Evolutionary conservation across 352 stramenopile genomes (phyloP).

Genomic region (Phytophthora sansomeana): DNA sequence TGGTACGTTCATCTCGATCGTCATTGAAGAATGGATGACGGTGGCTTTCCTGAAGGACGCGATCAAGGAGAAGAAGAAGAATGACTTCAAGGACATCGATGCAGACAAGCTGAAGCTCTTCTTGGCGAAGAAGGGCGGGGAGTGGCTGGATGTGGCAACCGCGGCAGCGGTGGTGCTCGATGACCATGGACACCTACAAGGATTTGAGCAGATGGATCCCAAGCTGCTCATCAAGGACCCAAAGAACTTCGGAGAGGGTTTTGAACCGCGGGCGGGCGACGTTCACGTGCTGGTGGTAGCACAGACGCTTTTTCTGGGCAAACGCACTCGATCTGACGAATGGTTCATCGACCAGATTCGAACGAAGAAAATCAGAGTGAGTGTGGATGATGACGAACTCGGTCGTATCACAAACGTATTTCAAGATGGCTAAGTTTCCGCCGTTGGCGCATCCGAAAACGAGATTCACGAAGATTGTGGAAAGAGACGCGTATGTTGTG

Average conservation of each 20-base stretch:
- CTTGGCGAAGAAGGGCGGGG: background rate
- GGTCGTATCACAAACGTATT: conserved; percentile 11
- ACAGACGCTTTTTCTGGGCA: background rate
- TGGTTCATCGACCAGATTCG: conserved; percentile 15
- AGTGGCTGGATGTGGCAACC: background rate
- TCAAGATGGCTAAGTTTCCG: conserved; percentile 18
- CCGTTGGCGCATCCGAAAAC: conserved; percentile 6
- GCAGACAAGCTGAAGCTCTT: background rate
- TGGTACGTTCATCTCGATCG: no score
- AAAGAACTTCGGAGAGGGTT: background rate
- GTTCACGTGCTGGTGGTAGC: conserved; percentile 17
- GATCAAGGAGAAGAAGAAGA: no score
- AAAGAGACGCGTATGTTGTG: conserved; percentile 12
- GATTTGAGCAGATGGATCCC: background rate
- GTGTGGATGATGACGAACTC: background rate
- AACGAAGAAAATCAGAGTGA: conserved; percentile 9
- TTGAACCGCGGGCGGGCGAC: background rate
- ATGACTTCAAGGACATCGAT: no score
- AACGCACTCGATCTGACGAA: conserved; percentile 12
- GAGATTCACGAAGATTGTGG: conserved; percentile 13
- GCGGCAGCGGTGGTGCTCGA: background rate
- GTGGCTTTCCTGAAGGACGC: no score
- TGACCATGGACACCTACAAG: background rate
- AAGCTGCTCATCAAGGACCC: background rate
- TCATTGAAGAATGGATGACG: no score